Percentiles rank a stretch among this genome's conserved stretches.
Conservation (phyloP, 495 filamentous ascomycete genomes). For the Cercophora sp. region DNA sequence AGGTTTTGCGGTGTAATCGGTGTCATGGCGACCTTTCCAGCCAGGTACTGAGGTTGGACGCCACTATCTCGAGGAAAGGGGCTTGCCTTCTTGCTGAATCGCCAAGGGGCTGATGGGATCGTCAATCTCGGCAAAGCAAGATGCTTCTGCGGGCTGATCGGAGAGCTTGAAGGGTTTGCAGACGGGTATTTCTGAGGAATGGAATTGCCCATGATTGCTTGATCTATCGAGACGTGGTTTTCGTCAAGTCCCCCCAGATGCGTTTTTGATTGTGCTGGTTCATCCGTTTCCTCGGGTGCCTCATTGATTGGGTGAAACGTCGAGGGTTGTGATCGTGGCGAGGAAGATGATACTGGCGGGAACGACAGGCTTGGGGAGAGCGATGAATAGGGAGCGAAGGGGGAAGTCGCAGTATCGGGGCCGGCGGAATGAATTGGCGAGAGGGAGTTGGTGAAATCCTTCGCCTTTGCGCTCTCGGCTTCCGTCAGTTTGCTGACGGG, state of each 20-base stretch:
- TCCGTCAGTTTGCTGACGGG: conserved; percentile 27
- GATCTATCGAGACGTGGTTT: conserved; percentile 9
- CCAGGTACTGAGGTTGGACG: conserved; percentile 20
- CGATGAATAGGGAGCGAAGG: not conserved
- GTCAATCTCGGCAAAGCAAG: conserved; percentile 10
- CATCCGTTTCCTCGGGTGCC: too few species aligned
- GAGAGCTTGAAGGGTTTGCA: too few species aligned
- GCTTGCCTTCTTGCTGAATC: conserved; percentile 18
- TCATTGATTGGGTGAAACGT: too few species aligned
- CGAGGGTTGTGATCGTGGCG: too few species aligned
- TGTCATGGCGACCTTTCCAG: conserved; percentile 22
- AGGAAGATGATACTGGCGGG: not conserved
- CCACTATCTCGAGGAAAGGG: conserved; percentile 20
- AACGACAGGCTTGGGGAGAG: not conserved
- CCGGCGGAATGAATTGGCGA: not conserved
- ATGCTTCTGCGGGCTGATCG: not conserved
- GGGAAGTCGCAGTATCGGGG: not conserved
- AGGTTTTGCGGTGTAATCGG: too few species aligned
- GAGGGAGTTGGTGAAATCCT: not conserved
- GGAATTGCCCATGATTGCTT: conserved; percentile 20
- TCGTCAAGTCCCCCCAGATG: too few species aligned
- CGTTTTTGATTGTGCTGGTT: too few species aligned
- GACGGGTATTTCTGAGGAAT: too few species aligned
- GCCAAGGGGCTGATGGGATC: conserved; percentile 20
- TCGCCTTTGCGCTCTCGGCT: conserved; percentile 9